A percentile compares a stretch with the other conserved stretches of the same genome.
These are phyloP conservation scores for Davidsoniella virescens DNA, from an alignment of 2,329 filamentous ascomycete species.

Conservation along the genomic window DNA sequence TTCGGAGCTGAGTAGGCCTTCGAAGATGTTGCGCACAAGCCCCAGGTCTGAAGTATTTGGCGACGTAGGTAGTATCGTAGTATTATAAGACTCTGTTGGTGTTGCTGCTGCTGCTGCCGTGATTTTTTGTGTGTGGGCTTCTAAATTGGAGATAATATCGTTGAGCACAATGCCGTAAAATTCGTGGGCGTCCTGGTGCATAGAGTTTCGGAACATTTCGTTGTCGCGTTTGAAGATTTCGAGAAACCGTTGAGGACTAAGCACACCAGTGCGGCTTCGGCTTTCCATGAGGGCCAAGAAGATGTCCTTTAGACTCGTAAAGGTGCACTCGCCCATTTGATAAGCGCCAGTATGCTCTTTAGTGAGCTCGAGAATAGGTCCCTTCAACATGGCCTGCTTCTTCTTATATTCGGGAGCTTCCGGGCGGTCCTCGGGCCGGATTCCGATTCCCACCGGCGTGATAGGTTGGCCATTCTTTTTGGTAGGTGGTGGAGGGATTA, in stretches of 20 bases:
- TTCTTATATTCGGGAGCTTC: slow-evolving; percentile 97
- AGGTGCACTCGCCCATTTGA: slow-evolving; percentile 87
- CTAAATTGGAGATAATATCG: slow-evolving; percentile 85
- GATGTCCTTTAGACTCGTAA: slow-evolving; percentile 89
- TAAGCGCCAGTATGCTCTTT: slow-evolving; percentile 67
- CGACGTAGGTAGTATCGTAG: not conserved
- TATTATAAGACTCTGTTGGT: not conserved
- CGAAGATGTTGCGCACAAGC: slow-evolving; percentile 96
- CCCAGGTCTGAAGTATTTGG: slow-evolving; percentile 22
- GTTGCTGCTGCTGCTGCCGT: slow-evolving; percentile 33
- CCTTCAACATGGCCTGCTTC: slow-evolving; percentile 77
- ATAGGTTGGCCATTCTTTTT: slow-evolving; percentile 7
- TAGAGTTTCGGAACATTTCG: slow-evolving; percentile 90
- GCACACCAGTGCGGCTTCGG: slow-evolving; percentile 66
- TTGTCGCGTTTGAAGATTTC: slow-evolving; percentile 90
- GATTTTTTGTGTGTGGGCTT: slow-evolving; percentile 47
- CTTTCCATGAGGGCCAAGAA: slow-evolving; percentile 80
- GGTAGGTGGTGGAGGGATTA: slow-evolving; percentile 28
- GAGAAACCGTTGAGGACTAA: slow-evolving; percentile 82
- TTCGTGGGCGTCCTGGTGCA: slow-evolving; percentile 97
- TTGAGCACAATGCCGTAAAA: slow-evolving; percentile 93
- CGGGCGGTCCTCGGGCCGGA: slow-evolving; percentile 74
- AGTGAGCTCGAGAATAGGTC: slow-evolving; percentile 72
- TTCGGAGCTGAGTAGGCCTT: slow-evolving; percentile 86
- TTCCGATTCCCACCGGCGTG: slow-evolving; percentile 26